A percentile compares a stretch with the other conserved stretches of the same genome.
Conservation (phyloP, 2,329 filamentous ascomycete species). For the Fusarium incarnatum region DNA sequence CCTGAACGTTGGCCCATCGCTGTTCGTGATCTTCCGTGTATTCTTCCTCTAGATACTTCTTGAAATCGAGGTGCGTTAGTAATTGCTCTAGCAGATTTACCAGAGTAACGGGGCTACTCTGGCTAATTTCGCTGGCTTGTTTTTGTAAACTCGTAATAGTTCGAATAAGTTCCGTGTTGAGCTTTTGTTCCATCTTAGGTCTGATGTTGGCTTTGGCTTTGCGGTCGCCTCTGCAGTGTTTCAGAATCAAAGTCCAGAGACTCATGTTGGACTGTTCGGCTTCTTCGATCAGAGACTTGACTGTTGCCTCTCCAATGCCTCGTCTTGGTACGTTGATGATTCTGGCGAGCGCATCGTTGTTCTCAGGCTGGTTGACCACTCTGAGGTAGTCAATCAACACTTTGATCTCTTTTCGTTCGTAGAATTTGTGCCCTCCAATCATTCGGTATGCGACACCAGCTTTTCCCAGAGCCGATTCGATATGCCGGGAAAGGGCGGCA, state of each 20-base stretch:
- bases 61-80: slow-evolving; percentile 75
- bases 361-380: slow-evolving; percentile 84
- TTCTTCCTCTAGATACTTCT: slow-evolving; percentile 77
- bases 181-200: slow-evolving; percentile 63
- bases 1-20: slow-evolving; percentile 89
- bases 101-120: slow-evolving; percentile 51
- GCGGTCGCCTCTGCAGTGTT: slow-evolving; percentile 64
- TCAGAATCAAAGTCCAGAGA: slow-evolving; percentile 78
- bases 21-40: slow-evolving; percentile 81
- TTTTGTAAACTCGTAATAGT: slow-evolving; percentile 53
- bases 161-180: slow-evolving; percentile 63
- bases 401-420: slow-evolving; percentile 90
- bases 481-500: slow-evolving; percentile 82
- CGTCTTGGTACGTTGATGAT: slow-evolving; percentile 88
- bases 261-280: slow-evolving; percentile 76
- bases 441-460: slow-evolving; percentile 89
- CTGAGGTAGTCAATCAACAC: slow-evolving; percentile 88
- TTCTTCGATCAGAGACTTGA: slow-evolving; percentile 79
- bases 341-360: slow-evolving; percentile 85
- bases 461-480: slow-evolving; percentile 84
- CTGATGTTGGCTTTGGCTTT: slow-evolving; percentile 62
- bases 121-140: slow-evolving; percentile 46
- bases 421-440: slow-evolving; percentile 91
- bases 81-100: slow-evolving; percentile 64
- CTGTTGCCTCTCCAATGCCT: slow-evolving; percentile 82